Conservation (phyloP, 2,329 filamentous ascomycete genomes). For the Cryphonectria parasitica region DNA sequence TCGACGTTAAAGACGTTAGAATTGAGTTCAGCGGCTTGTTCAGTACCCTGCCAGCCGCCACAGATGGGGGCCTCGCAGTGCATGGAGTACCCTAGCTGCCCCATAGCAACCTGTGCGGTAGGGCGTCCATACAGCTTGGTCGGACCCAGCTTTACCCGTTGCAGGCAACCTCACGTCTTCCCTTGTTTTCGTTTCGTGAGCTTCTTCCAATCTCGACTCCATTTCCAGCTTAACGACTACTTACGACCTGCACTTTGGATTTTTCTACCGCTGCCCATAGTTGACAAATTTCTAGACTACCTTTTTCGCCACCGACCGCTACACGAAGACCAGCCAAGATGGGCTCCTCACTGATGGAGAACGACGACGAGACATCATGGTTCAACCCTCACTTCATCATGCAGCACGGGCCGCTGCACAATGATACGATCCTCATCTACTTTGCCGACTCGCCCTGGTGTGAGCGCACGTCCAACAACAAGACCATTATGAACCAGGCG, state of each 20-base stretch:
- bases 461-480: slow-evolving; percentile 70
- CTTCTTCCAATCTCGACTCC: slow-evolving; percentile 3
- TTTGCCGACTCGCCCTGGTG: slow-evolving; percentile 71
- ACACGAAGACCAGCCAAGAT: slow-evolving; percentile 37
- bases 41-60: not conserved
- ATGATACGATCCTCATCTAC: slow-evolving; percentile 69
- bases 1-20: not conserved
- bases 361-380: slow-evolving; percentile 71
- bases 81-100: slow-evolving; percentile 4
- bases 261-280: not conserved
- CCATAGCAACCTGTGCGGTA: not conserved
- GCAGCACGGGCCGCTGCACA: slow-evolving; percentile 63
- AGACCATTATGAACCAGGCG: slow-evolving; percentile 64
- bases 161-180: not conserved
- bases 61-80: not conserved
- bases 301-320: not conserved
- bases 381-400: slow-evolving; percentile 54
- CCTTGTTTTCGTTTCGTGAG: not conserved
- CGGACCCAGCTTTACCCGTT: not conserved
- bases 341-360: slow-evolving; percentile 49
- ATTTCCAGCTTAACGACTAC: not conserved
- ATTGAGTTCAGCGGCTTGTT: not conserved
- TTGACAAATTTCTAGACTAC: not conserved
- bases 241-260: not conserved
- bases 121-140: not conserved